A percentile compares a stretch with the other conserved stretches of the same genome.
These are phyloP conservation scores for Mycosphaerella arachidis DNA, from an alignment of 2,329 filamentous ascomycete genomes.

Conservation along the genomic window DNA sequence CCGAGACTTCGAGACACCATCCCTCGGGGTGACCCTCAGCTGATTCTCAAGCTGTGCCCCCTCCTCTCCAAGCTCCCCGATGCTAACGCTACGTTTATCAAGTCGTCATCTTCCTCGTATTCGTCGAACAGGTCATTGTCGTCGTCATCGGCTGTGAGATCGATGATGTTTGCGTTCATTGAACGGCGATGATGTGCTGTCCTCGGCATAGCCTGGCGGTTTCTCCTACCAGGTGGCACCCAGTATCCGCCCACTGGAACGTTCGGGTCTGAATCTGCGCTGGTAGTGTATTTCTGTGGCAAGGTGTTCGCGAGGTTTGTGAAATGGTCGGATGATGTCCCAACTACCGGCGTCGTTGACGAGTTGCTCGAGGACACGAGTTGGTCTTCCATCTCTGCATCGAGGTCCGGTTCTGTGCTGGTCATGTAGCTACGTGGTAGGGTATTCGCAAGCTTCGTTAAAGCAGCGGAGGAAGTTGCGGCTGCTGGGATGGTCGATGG, in stretches of 20 bases:
- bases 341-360: too few species aligned
- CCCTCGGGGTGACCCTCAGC: neutral
- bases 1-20: neutral
- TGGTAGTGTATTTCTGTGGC: neutral
- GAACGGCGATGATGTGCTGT: neutral
- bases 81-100: neutral
- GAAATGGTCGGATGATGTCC: neutral
- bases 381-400: too few species aligned
- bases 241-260: too few species aligned
- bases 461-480: neutral
- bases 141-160: neutral
- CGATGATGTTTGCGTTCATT: neutral
- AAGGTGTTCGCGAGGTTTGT: neutral
- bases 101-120: neutral
- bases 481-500: neutral
- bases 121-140: neutral
- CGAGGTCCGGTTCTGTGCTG: too few species aligned
- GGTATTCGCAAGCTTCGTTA: neutral
- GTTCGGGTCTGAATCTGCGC: too few species aligned
- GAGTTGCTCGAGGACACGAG: too few species aligned
- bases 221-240: neutral
- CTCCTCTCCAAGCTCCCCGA: neutral
- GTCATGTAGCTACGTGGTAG: neutral
- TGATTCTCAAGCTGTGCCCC: neutral
- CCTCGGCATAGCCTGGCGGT: neutral